These are phyloP conservation scores for Cyberlindnera mississippiensis DNA, from an alignment of 805 yeast genomes.

Conservation along the genomic window DNA sequence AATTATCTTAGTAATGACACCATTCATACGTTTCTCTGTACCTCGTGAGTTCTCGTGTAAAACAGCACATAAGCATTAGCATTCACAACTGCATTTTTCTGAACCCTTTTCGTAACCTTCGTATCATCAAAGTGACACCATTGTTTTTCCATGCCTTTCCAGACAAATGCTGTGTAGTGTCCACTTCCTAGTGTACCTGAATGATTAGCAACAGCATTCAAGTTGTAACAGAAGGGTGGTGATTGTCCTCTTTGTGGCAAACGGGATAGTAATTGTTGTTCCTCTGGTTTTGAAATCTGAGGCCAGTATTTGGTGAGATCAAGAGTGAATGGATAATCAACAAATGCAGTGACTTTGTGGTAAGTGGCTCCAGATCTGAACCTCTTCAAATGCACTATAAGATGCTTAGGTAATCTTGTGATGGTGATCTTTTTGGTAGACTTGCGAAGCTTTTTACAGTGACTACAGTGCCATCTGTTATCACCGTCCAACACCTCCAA, in stretches of 20 bases:
- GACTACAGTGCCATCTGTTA: conserved; percentile 82
- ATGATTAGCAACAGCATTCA: conserved; percentile 83
- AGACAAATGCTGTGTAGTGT: conserved; percentile 80
- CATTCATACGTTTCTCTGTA: too few relatives aligned
- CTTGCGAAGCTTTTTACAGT: conserved; percentile 57
- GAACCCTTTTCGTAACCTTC: conserved; percentile 50
- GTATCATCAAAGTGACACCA: conserved; percentile 89
- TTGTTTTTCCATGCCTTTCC: conserved; percentile 46
- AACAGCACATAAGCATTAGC: conserved; percentile 81
- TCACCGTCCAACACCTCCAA: conserved; percentile 72
- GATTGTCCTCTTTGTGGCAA: conserved; percentile 69
- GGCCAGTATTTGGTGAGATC: conserved; percentile 39
- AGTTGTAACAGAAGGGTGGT: conserved; percentile 74
- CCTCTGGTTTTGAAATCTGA: conserved; percentile 1
- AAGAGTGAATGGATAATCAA: conserved; percentile 62
- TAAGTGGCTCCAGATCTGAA: conserved; percentile 46
- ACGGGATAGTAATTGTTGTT: too few relatives aligned
- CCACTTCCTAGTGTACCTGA: conserved; percentile 81
- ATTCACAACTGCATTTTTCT: conserved; percentile 53
- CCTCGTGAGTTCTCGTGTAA: conserved; percentile 43
- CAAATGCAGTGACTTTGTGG: conserved; percentile 41
- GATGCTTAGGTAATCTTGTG: conserved; percentile 71
- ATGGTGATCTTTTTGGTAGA: conserved; percentile 69
- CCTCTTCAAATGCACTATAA: conserved; percentile 83
- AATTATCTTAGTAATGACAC: too few relatives aligned